Base-by-base conservation (phyloP, 345 rosid species). In the Eucalyptus tenuipes region DNA sequence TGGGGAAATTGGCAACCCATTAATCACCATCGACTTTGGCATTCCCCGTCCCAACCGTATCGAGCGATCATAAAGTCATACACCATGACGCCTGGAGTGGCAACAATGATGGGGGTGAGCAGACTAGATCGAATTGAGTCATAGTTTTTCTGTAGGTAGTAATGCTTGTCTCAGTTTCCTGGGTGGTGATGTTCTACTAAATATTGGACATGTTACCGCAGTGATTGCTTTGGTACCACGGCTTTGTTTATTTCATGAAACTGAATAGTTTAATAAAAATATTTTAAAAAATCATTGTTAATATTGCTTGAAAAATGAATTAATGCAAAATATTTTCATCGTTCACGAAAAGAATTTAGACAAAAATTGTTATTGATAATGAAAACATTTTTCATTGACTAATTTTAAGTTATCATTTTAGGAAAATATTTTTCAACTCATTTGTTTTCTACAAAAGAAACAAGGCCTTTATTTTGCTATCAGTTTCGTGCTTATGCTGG, bases 281-380 rank as follows among this genome's bases (percentile, higher is more conserved):
- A 0, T 29, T 29, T 5, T n/a, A 7, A 29, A 13, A 13, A 6
- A 61, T 6, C 13, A 14, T n/a, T n/a, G 18, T 33, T 66, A n/a
- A 15, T 15, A 66, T 64, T n/a, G 40, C 18, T n/a, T n/a, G 7
- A 13, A 8, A 68, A 4, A 31, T n/a, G 16, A 64, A 7, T n/a
- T 16, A 16, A n/a, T 5, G 6, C 14, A 29, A 5, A 6, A n/a
- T n/a, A 64, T n/a, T n/a, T n/a, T 64, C 2, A 2, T 14, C 0
- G 2, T n/a, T n/a, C 7, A 31, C 0, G 2, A 16, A 31, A 31
- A n/a, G 8, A 2, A 2, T 1, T 66, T 68, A 15, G 5, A 31
- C 1, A 68, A 31, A 15, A 31, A 16, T 31, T 31, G 1, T 31
- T 31, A 10, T 68, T 0, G 3, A 31, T 8, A 31, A 33, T 68